A percentile compares a stretch with the other conserved stretches of the same genome.
These are phyloP conservation scores for Scedosporium minutisporum DNA, from an alignment of 2,329 filamentous ascomycete species.

Conservation along the genomic window DNA sequence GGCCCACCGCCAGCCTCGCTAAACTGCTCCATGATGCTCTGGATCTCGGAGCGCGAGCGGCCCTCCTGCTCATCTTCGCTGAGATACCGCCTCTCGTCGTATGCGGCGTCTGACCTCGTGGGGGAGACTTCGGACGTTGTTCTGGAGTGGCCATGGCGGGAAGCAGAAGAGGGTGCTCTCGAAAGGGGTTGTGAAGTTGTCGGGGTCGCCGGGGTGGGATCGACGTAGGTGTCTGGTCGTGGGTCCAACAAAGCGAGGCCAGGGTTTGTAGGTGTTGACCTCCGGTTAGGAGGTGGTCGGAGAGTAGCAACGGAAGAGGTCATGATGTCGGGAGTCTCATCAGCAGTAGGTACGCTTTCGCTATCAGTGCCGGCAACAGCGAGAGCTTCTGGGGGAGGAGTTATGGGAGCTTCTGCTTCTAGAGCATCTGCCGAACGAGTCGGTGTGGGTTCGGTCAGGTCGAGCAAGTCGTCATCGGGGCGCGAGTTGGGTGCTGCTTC, in stretches of 20 bases:
- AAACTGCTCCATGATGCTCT: slow-evolving; percentile 97
- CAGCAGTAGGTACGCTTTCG: background rate
- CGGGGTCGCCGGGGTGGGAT: slow-evolving; percentile 50
- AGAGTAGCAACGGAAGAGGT: slow-evolving; percentile 36
- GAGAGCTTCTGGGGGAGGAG: background rate
- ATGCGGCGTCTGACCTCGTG: slow-evolving; percentile 42
- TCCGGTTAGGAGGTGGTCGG: slow-evolving; percentile 30
- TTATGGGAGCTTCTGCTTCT: background rate
- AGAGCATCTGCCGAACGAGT: background rate
- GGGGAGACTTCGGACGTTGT: slow-evolving; percentile 35
- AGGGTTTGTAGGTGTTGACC: slow-evolving; percentile 21
- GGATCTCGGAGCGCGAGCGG: slow-evolving; percentile 74
- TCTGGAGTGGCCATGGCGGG: slow-evolving; percentile 32
- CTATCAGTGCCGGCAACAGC: background rate
- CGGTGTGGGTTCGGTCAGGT: background rate
- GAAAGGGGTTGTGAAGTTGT: slow-evolving; percentile 46
- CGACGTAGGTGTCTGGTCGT: slow-evolving; percentile 39
- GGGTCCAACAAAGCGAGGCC: slow-evolving; percentile 30
- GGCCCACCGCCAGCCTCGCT: slow-evolving; percentile 63
- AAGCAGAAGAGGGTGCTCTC: slow-evolving; percentile 46
- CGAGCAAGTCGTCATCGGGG: slow-evolving; percentile 4
- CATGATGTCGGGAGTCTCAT: slow-evolving; percentile 6
- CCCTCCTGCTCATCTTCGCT: slow-evolving; percentile 58
- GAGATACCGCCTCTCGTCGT: slow-evolving; percentile 46
- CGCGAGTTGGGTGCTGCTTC: background rate